phyloP scores from a whole-genome alignment of 495 filamentous ascomycete species.

The Barbatosphaeria neglecta region DNA sequence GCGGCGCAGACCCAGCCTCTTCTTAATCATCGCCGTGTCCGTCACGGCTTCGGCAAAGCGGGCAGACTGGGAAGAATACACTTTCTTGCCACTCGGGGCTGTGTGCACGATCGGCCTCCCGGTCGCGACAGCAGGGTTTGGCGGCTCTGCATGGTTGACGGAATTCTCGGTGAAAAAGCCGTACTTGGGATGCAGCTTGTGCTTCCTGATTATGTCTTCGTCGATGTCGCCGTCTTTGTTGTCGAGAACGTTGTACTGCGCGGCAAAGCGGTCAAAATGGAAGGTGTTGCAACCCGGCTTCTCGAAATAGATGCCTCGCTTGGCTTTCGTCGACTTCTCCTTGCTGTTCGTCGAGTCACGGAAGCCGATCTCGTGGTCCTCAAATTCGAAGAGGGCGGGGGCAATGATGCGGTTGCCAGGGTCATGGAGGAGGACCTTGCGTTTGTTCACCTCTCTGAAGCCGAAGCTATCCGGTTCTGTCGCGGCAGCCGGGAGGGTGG shows the following conservation, averaged over 20 bases:
- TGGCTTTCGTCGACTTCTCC: constrained; percentile 23
- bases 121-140: constrained; percentile 15
- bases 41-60: too few relatives aligned
- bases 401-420: constrained; percentile 34
- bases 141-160: constrained; percentile 22
- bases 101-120: constrained; percentile 25
- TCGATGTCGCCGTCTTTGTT: constrained; percentile 28
- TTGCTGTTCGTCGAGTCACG: constrained; percentile 35
- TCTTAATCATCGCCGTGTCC: too few relatives aligned
- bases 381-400: constrained; percentile 23
- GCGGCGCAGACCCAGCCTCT: constrained; percentile 9
- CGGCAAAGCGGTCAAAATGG: constrained; percentile 29
- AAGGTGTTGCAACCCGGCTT: constrained; percentile 27
- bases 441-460: constrained; percentile 23
- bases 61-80: constrained; percentile 31
- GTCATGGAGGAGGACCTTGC: constrained; percentile 13
- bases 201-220: constrained; percentile 25
- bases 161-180: constrained; percentile 28
- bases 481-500: constrained; percentile 25
- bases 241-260: constrained; percentile 29
- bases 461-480: constrained; percentile 27
- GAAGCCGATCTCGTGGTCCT: constrained; percentile 35
- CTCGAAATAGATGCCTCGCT: constrained; percentile 26
- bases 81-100: constrained; percentile 15
- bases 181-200: constrained; percentile 29